Percentiles rank a stretch among this genome's conserved stretches.
Evolutionary conservation across 257 asterid genomes (phyloP).

Genomic region (Solanum rostratum): DNA sequence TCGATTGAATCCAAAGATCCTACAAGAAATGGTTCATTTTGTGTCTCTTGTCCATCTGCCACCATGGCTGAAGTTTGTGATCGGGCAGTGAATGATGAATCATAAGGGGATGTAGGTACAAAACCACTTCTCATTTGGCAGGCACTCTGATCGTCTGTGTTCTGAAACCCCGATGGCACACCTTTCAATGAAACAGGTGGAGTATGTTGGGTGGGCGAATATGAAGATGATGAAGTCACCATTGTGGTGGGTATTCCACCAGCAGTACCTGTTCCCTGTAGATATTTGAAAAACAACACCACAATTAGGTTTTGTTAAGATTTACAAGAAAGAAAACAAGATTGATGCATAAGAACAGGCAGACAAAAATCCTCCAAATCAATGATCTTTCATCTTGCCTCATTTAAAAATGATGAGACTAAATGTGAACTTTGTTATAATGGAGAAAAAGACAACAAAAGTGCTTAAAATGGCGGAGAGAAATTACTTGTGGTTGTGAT

Average conservation of each 20-base stretch:
- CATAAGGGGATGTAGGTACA: conserved; percentile 68
- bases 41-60: conserved; percentile 67
- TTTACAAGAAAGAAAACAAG: conserved; percentile 4
- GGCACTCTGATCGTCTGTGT: conserved; percentile 36
- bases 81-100: conserved; percentile 48
- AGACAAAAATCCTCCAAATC: neutral
- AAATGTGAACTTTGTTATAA: neutral
- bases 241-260: conserved; percentile 34
- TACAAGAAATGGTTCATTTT: conserved; percentile 73
- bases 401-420: neutral
- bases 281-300: conserved; percentile 11
- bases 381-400: neutral
- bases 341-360: neutral
- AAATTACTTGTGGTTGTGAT: conserved; percentile 49
- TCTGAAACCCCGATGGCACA: conserved; percentile 48
- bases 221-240: conserved; percentile 44
- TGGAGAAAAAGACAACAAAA: neutral
- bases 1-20: conserved; percentile 54
- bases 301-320: neutral
- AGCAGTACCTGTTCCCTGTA: conserved; percentile 42
- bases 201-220: conserved; percentile 44
- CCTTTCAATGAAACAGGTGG: conserved; percentile 53
- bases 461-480: neutral
- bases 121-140: conserved; percentile 46
- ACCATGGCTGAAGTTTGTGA: conserved; percentile 60